These are phyloP conservation scores for Xanthoconium stramineum DNA, from an alignment of 768 basidiomycete species.

Conservation along the genomic window DNA sequence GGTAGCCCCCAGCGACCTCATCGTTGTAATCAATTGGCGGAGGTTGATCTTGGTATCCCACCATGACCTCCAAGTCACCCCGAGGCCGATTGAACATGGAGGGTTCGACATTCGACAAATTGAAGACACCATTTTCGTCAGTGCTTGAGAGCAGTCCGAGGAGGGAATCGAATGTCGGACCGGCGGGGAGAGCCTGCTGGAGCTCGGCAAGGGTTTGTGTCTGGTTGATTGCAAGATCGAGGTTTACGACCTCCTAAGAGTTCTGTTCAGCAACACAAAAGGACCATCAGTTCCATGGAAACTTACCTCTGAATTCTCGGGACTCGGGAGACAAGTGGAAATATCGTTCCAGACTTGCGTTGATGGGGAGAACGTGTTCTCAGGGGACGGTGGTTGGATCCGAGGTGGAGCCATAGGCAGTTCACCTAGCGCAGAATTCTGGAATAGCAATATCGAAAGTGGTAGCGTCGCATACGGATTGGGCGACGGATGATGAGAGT, in stretches of 20 bases:
- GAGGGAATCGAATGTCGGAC: constrained; percentile 22
- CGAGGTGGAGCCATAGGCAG: constrained; percentile 1
- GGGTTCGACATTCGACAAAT: constrained; percentile 33
- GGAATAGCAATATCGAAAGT: not conserved
- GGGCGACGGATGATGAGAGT: constrained; percentile 13
- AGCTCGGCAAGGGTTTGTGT: constrained; percentile 2
- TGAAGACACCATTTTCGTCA: constrained; percentile 35
- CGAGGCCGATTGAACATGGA: constrained; percentile 33
- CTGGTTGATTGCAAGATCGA: constrained; percentile 14
- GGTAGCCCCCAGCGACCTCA: not conserved
- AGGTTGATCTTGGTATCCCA: constrained; percentile 12
- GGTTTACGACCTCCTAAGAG: constrained; percentile 9
- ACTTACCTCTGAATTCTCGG: constrained; percentile 15
- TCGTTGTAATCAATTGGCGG: constrained; percentile 8
- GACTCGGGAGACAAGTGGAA: not conserved
- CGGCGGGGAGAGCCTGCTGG: not conserved
- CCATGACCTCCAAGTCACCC: constrained; percentile 36
- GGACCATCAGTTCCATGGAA: not conserved
- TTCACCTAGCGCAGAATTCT: not conserved
- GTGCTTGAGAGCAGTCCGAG: constrained; percentile 32
- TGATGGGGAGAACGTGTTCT: not conserved
- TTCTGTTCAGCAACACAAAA: not conserved
- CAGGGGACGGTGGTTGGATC: not conserved
- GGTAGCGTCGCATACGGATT: constrained; percentile 8
- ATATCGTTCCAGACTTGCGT: constrained; percentile 12